Evolutionary conservation across 768 basidiomycete genomes (phyloP).

Genomic region (Tremella mesenterica): DNA sequence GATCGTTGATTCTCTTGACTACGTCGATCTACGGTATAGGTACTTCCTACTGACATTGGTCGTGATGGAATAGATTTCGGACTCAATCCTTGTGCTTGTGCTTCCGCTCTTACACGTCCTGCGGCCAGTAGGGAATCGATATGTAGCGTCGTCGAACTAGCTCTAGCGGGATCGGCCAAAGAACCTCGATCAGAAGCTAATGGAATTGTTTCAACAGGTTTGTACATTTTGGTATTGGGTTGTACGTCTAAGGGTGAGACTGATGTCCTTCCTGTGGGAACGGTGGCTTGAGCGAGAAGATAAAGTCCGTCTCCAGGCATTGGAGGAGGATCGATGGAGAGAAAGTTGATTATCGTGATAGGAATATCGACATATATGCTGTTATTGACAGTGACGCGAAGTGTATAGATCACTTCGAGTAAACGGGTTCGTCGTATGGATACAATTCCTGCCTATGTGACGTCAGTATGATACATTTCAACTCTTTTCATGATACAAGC

Average conservation of each 20-base stretch:
- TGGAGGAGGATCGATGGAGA: slow-evolving; percentile 76
- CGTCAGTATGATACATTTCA: no score
- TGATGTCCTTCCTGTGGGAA: neutral
- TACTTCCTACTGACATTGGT: slow-evolving; percentile 24
- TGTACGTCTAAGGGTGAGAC: neutral
- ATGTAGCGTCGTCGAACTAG: slow-evolving; percentile 32
- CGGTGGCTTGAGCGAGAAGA: neutral
- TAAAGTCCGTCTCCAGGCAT: slow-evolving; percentile 31
- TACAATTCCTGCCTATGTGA: slow-evolving; percentile 31
- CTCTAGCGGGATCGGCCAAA: slow-evolving; percentile 16
- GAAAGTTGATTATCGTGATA: slow-evolving; percentile 67
- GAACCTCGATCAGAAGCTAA: neutral
- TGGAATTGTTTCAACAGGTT: neutral
- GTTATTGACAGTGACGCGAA: slow-evolving; percentile 58
- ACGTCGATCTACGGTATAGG: slow-evolving; percentile 13
- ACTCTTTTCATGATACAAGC: no score
- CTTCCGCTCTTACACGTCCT: slow-evolving; percentile 23
- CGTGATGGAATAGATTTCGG: neutral
- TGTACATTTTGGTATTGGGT: neutral
- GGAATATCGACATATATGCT: slow-evolving; percentile 66
- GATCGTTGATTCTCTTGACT: neutral
- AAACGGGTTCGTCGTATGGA: slow-evolving; percentile 61
- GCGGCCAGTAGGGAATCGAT: slow-evolving; percentile 26
- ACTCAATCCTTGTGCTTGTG: slow-evolving; percentile 5
- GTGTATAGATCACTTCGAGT: slow-evolving; percentile 65